A percentile compares a stretch with the other conserved stretches of the same genome.
phyloP scores from a whole-genome alignment of 768 basidiomycete genomes.

The Glaciozyma antarctica region DNA sequence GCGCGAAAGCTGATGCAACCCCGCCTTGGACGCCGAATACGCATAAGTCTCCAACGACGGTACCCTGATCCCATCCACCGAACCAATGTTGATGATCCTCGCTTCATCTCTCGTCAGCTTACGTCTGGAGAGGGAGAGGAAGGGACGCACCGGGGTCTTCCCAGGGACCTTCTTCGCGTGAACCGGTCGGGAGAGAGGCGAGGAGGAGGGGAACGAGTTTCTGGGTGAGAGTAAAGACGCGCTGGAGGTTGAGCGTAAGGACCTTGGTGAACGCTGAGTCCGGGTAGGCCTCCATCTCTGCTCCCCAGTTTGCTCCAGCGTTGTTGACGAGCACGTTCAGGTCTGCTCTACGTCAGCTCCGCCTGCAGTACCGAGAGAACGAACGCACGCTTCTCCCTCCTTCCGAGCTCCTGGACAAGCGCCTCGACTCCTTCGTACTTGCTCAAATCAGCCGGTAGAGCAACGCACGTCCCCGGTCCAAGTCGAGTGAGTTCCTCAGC shows the following conservation, averaged over 20 bases:
- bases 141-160: slow-evolving; percentile 47
- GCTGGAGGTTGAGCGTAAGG: slow-evolving; percentile 53
- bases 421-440: slow-evolving; percentile 50
- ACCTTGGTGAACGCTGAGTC: slow-evolving; percentile 56
- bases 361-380: not conserved
- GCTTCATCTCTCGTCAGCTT: slow-evolving; percentile 40
- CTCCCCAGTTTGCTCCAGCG: slow-evolving; percentile 38
- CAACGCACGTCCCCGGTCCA: slow-evolving; percentile 51
- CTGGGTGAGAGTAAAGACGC: slow-evolving; percentile 52
- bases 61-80: slow-evolving; percentile 38
- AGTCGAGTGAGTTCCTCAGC: slow-evolving; percentile 48
- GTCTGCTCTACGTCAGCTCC: slow-evolving; percentile 34
- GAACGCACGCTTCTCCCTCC: slow-evolving; percentile 46
- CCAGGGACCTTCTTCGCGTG: slow-evolving; percentile 45
- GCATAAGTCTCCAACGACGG: slow-evolving; percentile 49
- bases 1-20: slow-evolving; percentile 52
- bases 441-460: slow-evolving; percentile 51
- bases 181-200: slow-evolving; percentile 39
- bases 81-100: slow-evolving; percentile 52
- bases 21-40: slow-evolving; percentile 51
- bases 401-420: slow-evolving; percentile 48
- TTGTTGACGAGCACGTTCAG: slow-evolving; percentile 50
- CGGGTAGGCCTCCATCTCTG: slow-evolving; percentile 39
- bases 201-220: slow-evolving; percentile 52
- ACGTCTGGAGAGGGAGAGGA: not conserved